phyloP scores from a whole-genome alignment of 148 eudicot species.

The Suaeda aralocaspica region DNA sequence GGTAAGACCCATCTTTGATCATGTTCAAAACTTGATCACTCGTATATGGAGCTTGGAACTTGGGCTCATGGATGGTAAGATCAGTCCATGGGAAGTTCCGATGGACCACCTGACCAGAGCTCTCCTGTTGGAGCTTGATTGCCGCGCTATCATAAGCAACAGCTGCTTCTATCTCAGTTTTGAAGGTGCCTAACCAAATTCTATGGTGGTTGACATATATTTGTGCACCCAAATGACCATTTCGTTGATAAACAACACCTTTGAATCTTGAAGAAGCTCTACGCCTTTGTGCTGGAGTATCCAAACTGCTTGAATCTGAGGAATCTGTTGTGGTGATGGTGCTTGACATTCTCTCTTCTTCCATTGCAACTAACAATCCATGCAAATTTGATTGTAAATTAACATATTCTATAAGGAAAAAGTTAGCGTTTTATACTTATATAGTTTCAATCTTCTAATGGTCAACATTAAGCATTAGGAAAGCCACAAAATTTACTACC shows the following conservation, averaged over 20 bases:
- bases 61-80: slow-evolving; percentile 21
- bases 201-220: slow-evolving; percentile 42
- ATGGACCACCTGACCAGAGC: slow-evolving; percentile 3
- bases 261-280: slow-evolving; percentile 21
- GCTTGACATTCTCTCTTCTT: not conserved
- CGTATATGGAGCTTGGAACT: slow-evolving; percentile 27
- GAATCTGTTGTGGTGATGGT: too few relatives aligned
- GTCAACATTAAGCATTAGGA: too few relatives aligned
- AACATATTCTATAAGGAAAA: too few relatives aligned
- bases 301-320: too few relatives aligned
- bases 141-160: slow-evolving; percentile 51
- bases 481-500: too few relatives aligned
- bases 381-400: too few relatives aligned
- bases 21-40: slow-evolving; percentile 30
- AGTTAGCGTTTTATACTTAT: too few relatives aligned
- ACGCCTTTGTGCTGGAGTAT: not conserved
- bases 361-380: slow-evolving; percentile 6
- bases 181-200: slow-evolving; percentile 52
- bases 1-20: slow-evolving; percentile 50
- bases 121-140: slow-evolving; percentile 25
- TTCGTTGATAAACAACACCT: slow-evolving; percentile 38
- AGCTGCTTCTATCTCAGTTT: slow-evolving; percentile 39
- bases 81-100: slow-evolving; percentile 29
- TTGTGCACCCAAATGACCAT: slow-evolving; percentile 54
- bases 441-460: too few relatives aligned